phyloP scores from a whole-genome alignment of 2,329 filamentous ascomycete genomes.

The Stromatinia cepivora region DNA sequence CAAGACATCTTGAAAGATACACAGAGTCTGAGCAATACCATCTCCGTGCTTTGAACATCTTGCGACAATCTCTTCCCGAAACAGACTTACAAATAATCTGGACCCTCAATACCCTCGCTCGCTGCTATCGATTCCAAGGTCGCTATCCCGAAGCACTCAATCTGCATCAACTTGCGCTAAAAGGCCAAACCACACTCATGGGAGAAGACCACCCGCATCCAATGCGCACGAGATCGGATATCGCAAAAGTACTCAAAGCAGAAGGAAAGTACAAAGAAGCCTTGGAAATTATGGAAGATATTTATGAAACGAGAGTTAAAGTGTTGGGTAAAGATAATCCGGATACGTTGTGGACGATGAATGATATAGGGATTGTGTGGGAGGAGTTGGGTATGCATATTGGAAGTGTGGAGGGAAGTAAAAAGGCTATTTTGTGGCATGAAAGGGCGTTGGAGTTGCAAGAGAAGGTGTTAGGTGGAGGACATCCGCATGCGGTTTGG shows the following conservation, averaged over 20 bases:
- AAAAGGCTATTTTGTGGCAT: neutral
- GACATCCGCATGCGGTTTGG: constrained; percentile 1
- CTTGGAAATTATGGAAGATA: constrained; percentile 14
- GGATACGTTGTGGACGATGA: constrained; percentile 22
- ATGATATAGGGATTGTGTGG: constrained; percentile 15
- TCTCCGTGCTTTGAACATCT: constrained; percentile 11
- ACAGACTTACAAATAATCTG: constrained; percentile 16
- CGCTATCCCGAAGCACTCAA: constrained; percentile 12
- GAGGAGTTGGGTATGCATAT: neutral
- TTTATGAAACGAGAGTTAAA: constrained; percentile 8
- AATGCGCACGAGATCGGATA: constrained; percentile 7
- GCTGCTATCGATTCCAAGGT: constrained; percentile 8
- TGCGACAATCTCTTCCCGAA: constrained; percentile 12
- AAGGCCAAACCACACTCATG: constrained; percentile 5
- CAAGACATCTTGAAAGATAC: constrained; percentile 14
- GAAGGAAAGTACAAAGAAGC: constrained; percentile 10
- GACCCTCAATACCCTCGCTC: constrained; percentile 18
- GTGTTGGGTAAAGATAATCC: constrained; percentile 7
- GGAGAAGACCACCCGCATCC: constrained; percentile 18
- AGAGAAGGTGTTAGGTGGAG: neutral
- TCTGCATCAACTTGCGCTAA: constrained; percentile 12
- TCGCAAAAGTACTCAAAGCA: constrained; percentile 3
- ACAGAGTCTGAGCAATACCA: constrained; percentile 16
- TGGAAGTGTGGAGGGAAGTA: neutral
- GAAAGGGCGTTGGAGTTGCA: neutral